Conservation (phyloP, 441 rosid species). For the Populus hybrid region DNA sequence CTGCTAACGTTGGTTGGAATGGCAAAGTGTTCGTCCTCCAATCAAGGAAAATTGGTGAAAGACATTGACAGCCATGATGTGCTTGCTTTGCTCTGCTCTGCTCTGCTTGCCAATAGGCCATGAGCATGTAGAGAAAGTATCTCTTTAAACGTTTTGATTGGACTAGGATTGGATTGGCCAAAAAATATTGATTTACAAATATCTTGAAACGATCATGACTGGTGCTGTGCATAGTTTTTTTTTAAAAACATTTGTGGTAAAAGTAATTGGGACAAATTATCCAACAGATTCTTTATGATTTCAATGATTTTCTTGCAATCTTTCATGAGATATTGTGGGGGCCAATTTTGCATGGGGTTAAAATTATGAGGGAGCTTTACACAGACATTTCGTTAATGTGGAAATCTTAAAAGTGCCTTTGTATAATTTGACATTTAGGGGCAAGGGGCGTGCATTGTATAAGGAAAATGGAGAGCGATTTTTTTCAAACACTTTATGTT, state of each 20-base stretch:
- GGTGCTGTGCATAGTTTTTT: neutral
- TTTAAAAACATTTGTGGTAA: neutral
- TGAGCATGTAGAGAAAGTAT: neutral
- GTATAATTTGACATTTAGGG: neutral
- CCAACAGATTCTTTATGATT: neutral
- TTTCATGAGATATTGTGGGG: neutral
- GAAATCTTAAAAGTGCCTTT: neutral
- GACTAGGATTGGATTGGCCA: neutral
- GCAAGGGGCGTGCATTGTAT: neutral
- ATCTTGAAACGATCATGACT: neutral
- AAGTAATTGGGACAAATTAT: neutral
- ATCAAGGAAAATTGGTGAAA: neutral
- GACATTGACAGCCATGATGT: neutral
- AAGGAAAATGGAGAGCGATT: neutral
- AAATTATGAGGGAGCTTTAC: neutral
- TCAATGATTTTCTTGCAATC: neutral
- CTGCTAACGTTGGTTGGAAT: neutral
- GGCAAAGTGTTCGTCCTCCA: neutral
- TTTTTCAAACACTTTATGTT: no score
- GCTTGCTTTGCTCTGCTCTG: no score
- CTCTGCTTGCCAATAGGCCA: no score
- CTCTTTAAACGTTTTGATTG: neutral
- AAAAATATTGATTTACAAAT: neutral
- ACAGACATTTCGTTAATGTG: neutral
- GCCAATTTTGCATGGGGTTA: neutral